A percentile compares a stretch with the other conserved stretches of the same genome.
phyloP scores from a whole-genome alignment of 2,329 filamentous ascomycete genomes.

The Ophiostoma ips region DNA sequence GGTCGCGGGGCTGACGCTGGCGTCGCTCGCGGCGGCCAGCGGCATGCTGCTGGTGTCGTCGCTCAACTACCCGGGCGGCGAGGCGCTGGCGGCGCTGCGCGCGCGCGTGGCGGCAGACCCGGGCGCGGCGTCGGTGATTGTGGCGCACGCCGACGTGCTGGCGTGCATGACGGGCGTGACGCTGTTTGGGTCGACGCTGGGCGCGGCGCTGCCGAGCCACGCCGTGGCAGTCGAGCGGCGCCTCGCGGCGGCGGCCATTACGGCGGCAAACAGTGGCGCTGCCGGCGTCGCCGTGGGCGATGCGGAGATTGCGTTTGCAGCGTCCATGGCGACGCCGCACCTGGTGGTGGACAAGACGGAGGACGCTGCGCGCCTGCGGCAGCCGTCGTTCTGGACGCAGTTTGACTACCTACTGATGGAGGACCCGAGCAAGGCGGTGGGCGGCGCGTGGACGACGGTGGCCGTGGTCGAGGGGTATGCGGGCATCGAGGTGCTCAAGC shows the following conservation, averaged over 20 bases:
- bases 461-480: slow-evolving; percentile 43
- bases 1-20: slow-evolving; percentile 27
- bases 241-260: background rate
- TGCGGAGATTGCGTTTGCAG: slow-evolving; percentile 12
- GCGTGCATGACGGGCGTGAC: slow-evolving; percentile 60
- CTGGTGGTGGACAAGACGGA: slow-evolving; percentile 50
- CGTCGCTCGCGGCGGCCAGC: slow-evolving; percentile 41
- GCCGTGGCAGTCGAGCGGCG: background rate
- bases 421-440: slow-evolving; percentile 32
- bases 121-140: slow-evolving; percentile 20
- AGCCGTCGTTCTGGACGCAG: slow-evolving; percentile 43
- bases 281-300: slow-evolving; percentile 3
- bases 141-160: slow-evolving; percentile 49
- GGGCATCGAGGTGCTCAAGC: slow-evolving; percentile 43
- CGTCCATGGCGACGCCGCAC: slow-evolving; percentile 1
- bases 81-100: slow-evolving; percentile 50
- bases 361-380: slow-evolving; percentile 27
- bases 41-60: slow-evolving; percentile 65
- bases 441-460: slow-evolving; percentile 36
- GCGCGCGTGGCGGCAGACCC: slow-evolving; percentile 23
- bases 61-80: slow-evolving; percentile 86
- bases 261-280: background rate
- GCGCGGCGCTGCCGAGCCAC: slow-evolving; percentile 9
- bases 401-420: slow-evolving; percentile 51
- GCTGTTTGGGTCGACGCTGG: slow-evolving; percentile 40